Evolutionary conservation across 805 yeast genomes (phyloP).

Genomic region (Starmerella davenportii): DNA sequence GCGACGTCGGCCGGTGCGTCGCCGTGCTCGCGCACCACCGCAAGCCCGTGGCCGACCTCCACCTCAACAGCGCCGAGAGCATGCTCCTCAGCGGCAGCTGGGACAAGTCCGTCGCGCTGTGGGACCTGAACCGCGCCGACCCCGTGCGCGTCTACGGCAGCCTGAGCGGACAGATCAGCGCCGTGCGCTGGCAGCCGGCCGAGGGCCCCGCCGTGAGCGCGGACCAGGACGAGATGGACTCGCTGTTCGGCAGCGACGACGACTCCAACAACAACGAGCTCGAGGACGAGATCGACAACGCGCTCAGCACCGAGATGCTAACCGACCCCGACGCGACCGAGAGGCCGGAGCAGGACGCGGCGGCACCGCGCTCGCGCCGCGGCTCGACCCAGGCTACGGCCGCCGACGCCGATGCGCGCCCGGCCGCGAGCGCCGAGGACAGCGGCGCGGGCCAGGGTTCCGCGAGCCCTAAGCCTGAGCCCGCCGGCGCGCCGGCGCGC

Average conservation of each 20-base stretch:
- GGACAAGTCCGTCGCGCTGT: slow-evolving; percentile 64
- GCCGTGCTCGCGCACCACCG: slow-evolving; percentile 60
- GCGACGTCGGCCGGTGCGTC: slow-evolving; percentile 55
- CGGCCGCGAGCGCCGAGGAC: background rate
- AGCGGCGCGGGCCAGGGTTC: background rate
- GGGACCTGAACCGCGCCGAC: slow-evolving; percentile 73
- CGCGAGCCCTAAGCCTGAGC: background rate
- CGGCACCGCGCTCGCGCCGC: background rate
- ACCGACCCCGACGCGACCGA: slow-evolving; percentile 2
- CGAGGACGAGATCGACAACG: slow-evolving; percentile 23
- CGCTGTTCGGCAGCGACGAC: slow-evolving; percentile 42
- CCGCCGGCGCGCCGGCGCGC: background rate
- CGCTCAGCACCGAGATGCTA: slow-evolving; percentile 10
- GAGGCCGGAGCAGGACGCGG: background rate
- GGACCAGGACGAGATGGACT: slow-evolving; percentile 27
- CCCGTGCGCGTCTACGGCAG: slow-evolving; percentile 32
- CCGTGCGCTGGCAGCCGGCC: slow-evolving; percentile 38
- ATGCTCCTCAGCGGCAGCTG: slow-evolving; percentile 68
- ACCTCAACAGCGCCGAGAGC: slow-evolving; percentile 43
- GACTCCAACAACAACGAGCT: slow-evolving; percentile 19
- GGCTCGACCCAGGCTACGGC: too few species aligned
- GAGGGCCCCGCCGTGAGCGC: slow-evolving; percentile 17
- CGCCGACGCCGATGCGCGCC: background rate
- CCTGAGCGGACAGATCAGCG: slow-evolving; percentile 62
- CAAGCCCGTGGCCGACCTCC: slow-evolving; percentile 56